Conservation (phyloP, 1,139 yeast genomes). For the Candida sp. region DNA sequence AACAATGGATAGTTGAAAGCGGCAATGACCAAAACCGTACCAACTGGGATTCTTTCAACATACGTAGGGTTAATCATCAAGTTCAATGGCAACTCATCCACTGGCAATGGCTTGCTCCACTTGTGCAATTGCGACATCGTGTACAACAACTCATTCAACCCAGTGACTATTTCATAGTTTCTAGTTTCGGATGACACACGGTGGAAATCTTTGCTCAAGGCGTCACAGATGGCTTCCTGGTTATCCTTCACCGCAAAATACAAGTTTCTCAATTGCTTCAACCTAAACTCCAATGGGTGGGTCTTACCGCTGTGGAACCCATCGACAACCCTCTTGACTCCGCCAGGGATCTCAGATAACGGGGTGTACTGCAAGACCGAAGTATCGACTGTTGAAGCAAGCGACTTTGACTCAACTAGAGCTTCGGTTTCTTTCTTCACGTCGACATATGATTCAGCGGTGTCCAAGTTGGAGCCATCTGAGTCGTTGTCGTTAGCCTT, state of each 20-base stretch:
- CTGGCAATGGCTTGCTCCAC: conserved; percentile 62
- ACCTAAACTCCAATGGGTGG: conserved; percentile 58
- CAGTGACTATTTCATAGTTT: conserved; percentile 54
- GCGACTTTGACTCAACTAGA: neutral
- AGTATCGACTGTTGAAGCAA: neutral
- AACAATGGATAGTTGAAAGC: conserved; percentile 89
- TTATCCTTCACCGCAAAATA: conserved; percentile 71
- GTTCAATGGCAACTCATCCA: conserved; percentile 48
- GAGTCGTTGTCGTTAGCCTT: no score
- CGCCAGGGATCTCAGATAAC: conserved; percentile 51
- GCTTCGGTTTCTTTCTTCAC: conserved; percentile 2
- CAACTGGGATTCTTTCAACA: conserved; percentile 72
- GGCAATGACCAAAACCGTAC: conserved; percentile 73
- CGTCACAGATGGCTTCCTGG: conserved; percentile 56
- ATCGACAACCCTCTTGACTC: conserved; percentile 43
- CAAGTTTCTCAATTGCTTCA: conserved; percentile 67
- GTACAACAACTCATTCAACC: conserved; percentile 57
- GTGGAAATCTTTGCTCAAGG: conserved; percentile 68
- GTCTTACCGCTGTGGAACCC: conserved; percentile 56
- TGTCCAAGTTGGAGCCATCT: neutral
- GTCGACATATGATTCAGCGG: neutral
- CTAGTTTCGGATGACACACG: conserved; percentile 65
- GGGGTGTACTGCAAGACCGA: conserved; percentile 38
- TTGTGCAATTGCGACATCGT: conserved; percentile 61
- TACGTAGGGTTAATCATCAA: conserved; percentile 50